phyloP scores from a whole-genome alignment of 179 eudicot species.

The Silene noctiflora region DNA sequence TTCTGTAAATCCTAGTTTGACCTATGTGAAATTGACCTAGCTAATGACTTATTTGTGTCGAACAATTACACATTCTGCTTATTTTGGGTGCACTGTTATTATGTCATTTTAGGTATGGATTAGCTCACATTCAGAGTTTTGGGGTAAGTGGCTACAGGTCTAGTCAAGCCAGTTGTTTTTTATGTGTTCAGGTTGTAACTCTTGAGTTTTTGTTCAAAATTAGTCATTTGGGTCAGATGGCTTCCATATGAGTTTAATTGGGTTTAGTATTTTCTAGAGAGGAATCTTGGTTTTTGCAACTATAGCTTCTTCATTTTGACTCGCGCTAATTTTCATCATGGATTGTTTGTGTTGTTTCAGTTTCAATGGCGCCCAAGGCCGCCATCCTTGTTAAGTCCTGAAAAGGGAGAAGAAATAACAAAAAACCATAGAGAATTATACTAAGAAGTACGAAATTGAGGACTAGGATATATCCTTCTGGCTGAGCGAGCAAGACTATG shows the following conservation, averaged over 20 bases:
- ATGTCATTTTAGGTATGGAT: background rate
- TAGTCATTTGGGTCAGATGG: background rate
- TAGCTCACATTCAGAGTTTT: too few relatives aligned
- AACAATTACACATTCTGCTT: background rate
- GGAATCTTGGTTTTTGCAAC: too few relatives aligned
- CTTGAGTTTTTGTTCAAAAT: too few relatives aligned
- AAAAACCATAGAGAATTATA: slow-evolving; percentile 76
- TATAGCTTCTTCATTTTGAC: too few relatives aligned
- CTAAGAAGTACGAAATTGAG: slow-evolving; percentile 79
- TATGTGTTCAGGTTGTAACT: background rate
- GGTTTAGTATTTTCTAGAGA: too few relatives aligned
- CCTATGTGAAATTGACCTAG: background rate
- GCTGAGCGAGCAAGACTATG: slow-evolving; percentile 79
- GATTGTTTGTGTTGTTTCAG: slow-evolving; percentile 33
- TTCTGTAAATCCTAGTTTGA: background rate
- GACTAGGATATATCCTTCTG: slow-evolving; percentile 77
- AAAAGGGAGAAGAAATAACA: slow-evolving; percentile 80
- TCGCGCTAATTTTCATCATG: too few relatives aligned
- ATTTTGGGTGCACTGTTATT: background rate
- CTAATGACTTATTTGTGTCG: background rate
- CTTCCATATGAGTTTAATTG: too few relatives aligned
- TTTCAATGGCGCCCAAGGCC: slow-evolving; percentile 85
- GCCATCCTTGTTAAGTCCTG: slow-evolving; percentile 61
- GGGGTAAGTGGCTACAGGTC: too few relatives aligned
- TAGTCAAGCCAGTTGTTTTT: too few relatives aligned